Evolutionary conservation across 1,284 basidiomycete genomes (phyloP).

Genomic region (Microbotryum lychnidis-dioicae): DNA sequence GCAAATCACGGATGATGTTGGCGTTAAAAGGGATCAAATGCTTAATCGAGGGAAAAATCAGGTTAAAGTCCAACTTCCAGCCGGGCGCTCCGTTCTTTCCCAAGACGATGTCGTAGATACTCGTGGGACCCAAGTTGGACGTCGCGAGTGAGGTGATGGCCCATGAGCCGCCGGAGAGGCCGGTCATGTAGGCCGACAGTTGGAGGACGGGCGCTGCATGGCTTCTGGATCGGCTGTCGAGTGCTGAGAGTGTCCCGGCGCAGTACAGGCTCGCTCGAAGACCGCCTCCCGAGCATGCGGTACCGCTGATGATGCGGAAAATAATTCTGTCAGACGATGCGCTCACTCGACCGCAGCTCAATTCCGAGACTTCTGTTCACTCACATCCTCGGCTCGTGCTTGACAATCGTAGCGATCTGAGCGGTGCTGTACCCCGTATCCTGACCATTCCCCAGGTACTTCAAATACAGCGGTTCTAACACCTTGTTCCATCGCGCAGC

Average conservation of each 20-base stretch:
- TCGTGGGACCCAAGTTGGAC: slow-evolving; percentile 17
- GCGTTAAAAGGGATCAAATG: slow-evolving; percentile 18
- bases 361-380: no score
- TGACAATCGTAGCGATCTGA: background rate
- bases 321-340: no score
- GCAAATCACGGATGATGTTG: slow-evolving; percentile 17
- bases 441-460: slow-evolving; percentile 7
- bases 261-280: slow-evolving; percentile 55
- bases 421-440: slow-evolving; percentile 16
- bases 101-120: slow-evolving; percentile 28
- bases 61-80: slow-evolving; percentile 19
- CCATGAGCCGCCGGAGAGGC: slow-evolving; percentile 50
- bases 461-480: slow-evolving; percentile 1
- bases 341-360: no score
- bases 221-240: slow-evolving; percentile 50
- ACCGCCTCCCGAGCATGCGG: slow-evolving; percentile 40
- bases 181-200: slow-evolving; percentile 54
- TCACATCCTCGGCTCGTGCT: no score
- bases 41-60: slow-evolving; percentile 16
- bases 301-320: background rate
- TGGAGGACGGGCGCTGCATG: slow-evolving; percentile 53
- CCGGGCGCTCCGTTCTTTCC: slow-evolving; percentile 13
- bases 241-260: slow-evolving; percentile 51
- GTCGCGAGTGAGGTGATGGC: slow-evolving; percentile 22
- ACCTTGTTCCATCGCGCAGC: background rate